Evolutionary conservation across 768 basidiomycete genomes (phyloP), one percentile per base, ranked within the genome.

Genomic region (Cystobasidium ongulense): DNA sequence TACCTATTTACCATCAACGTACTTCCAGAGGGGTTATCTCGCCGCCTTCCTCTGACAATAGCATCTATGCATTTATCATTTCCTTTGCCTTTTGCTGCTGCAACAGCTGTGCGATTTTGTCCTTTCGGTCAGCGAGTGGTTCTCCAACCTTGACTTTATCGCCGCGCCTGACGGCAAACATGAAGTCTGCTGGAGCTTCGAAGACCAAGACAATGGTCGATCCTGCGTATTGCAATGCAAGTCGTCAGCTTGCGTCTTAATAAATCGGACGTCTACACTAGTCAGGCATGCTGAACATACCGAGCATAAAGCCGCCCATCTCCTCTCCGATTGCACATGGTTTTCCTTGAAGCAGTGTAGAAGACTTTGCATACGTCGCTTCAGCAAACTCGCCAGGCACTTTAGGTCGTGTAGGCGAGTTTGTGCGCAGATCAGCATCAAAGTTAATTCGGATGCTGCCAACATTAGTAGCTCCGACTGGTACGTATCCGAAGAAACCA

Each of bases 381-480:
- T 98, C 96, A 4, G 87, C 90, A 33, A 93, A 94, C 0, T 89
- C 76, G 84, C 43, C 90, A 1, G 91, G 65, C 87, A 89, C 79
- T 25, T 33, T 84, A 3, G 81, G 81, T 31, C 82, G 84, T 1
- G 85, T 84, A 50, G 90, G 88, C 52, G 90, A 86, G 82, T 99
- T 98, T 7, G 95, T 98, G 59, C 93, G 88, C 15, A 98, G 86
- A 15, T 86, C 87, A 80, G 89, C 84, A 81, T 99, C 96, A 81
- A 99, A 99, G 80, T 96, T 94, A 80, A 99, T 86, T 76, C 89
- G 89, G 82, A 99, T 98, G 76, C 89, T 90, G 3, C 96, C 96
- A 64, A 98, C 96, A 80, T 99, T 98, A 13, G 95, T 98, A 1
- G 96, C 96, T 1, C 96, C 96, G 33, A 99, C 95, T 11, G 96